Conservation (phyloP, 257 asterid species). For the Apocynum venetum region DNA sequence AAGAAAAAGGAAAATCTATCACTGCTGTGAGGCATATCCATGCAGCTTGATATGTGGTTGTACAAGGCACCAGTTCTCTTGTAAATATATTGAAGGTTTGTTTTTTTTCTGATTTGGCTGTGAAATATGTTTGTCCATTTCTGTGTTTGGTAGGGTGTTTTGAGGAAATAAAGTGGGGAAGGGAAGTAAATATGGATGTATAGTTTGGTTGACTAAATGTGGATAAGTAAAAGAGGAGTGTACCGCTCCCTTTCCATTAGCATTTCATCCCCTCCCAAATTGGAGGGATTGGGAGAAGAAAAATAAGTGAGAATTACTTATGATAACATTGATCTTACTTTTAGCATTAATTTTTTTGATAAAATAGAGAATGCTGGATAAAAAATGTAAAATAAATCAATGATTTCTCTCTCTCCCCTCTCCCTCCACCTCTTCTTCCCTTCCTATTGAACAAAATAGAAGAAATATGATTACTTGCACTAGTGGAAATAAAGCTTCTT, state of each 20-base stretch:
- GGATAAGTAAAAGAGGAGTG: too few relatives aligned
- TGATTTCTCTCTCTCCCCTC: not conserved
- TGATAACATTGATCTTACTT: not conserved
- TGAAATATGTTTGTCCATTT: not conserved
- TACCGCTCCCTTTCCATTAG: too few relatives aligned
- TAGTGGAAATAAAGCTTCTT: too few relatives aligned
- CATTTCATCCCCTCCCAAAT: not conserved
- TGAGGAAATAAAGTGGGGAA: not conserved
- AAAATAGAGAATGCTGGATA: not conserved
- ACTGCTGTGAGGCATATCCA: not conserved
- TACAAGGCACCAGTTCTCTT: not conserved
- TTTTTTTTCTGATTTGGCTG: not conserved
- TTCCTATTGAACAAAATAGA: not conserved
- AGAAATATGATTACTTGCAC: too few relatives aligned
- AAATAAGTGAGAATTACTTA: not conserved
- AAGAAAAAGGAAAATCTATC: conserved; percentile 25
- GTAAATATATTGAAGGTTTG: conserved; percentile 1
- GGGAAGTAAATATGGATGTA: not conserved
- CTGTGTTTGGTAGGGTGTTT: not conserved
- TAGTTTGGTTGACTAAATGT: too few relatives aligned
- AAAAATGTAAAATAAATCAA: not conserved
- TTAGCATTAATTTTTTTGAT: too few relatives aligned
- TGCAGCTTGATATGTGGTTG: not conserved
- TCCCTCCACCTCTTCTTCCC: too few relatives aligned
- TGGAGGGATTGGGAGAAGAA: not conserved